Conservation (phyloP, 2,329 filamentous ascomycete genomes). For the Exserohilum rostratum region DNA sequence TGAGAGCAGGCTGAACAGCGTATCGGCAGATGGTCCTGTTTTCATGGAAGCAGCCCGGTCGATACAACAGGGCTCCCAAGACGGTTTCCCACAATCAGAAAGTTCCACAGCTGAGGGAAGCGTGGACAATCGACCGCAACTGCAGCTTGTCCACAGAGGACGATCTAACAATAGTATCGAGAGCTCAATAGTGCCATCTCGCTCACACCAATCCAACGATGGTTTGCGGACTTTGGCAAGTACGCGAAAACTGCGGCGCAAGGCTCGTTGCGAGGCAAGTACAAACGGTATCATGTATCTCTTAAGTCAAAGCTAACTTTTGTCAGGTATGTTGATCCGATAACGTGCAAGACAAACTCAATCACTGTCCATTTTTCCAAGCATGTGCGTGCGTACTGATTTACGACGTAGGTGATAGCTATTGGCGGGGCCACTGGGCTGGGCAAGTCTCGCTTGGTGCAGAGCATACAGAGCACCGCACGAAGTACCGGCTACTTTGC, state of each 20-base stretch:
- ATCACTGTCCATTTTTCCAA: neutral
- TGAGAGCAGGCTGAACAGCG: conserved; percentile 49
- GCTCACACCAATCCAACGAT: conserved; percentile 37
- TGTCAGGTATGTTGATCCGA: neutral
- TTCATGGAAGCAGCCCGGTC: conserved; percentile 36
- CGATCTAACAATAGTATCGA: conserved; percentile 43
- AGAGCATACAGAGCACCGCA: conserved; percentile 62
- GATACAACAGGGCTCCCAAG: conserved; percentile 38
- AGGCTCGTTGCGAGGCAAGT: conserved; percentile 60
- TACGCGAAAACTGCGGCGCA: conserved; percentile 53
- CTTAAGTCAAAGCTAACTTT: neutral
- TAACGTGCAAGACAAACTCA: neutral
- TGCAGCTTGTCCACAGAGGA: conserved; percentile 25
- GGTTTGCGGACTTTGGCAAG: conserved; percentile 39
- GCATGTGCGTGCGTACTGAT: neutral
- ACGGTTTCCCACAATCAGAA: conserved; percentile 35
- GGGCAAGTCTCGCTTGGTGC: conserved; percentile 66
- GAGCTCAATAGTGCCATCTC: conserved; percentile 30
- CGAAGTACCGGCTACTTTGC: conserved; percentile 66
- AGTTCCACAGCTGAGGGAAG: conserved; percentile 31
- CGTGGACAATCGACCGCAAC: conserved; percentile 28
- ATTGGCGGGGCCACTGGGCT: conserved; percentile 63
- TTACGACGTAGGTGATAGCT: conserved; percentile 53
- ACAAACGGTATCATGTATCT: neutral
- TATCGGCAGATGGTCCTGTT: conserved; percentile 30